phyloP scores from a whole-genome alignment of 2,329 filamentous ascomycete genomes.

The Arthroderma uncinatum region DNA sequence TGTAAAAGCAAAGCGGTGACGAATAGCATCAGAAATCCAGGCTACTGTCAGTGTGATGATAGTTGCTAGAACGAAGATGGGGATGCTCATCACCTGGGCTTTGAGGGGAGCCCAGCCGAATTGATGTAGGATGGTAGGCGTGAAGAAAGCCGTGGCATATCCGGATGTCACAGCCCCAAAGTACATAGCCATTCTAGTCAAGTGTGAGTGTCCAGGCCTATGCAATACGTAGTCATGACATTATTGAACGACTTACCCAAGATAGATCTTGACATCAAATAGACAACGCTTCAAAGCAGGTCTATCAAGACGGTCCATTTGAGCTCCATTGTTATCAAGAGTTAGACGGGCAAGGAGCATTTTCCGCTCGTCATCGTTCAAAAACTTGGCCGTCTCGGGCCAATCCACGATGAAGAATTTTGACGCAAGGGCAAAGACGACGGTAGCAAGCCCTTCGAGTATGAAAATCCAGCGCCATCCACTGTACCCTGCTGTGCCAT shows the following conservation, averaged over 20 bases:
- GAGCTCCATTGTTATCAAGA: conserved; percentile 35
- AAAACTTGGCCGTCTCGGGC: conserved; percentile 37
- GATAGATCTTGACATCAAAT: conserved; percentile 31
- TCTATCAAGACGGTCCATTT: conserved; percentile 45
- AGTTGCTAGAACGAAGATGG: conserved; percentile 54
- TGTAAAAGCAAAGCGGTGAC: conserved; percentile 45
- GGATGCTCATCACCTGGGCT: conserved; percentile 41
- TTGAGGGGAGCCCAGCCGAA: conserved; percentile 46
- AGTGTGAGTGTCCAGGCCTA: neutral
- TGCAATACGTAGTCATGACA: neutral
- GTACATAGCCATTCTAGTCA: conserved; percentile 45
- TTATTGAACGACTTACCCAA: conserved; percentile 7
- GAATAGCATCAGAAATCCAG: conserved; percentile 40
- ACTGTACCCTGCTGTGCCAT: conserved; percentile 30
- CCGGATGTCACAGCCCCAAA: conserved; percentile 48
- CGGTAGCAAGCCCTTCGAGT: conserved; percentile 39
- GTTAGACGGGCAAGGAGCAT: conserved; percentile 35
- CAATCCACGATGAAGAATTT: conserved; percentile 41
- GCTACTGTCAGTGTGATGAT: conserved; percentile 44
- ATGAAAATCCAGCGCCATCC: conserved; percentile 42
- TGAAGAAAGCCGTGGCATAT: conserved; percentile 36
- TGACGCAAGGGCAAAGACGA: conserved; percentile 38
- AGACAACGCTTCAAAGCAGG: conserved; percentile 39
- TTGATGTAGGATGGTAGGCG: conserved; percentile 36
- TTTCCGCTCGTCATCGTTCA: conserved; percentile 36